Base-by-base conservation (phyloP, 2,329 filamentous ascomycete genomes). In the Fusarium nematophilum region DNA sequence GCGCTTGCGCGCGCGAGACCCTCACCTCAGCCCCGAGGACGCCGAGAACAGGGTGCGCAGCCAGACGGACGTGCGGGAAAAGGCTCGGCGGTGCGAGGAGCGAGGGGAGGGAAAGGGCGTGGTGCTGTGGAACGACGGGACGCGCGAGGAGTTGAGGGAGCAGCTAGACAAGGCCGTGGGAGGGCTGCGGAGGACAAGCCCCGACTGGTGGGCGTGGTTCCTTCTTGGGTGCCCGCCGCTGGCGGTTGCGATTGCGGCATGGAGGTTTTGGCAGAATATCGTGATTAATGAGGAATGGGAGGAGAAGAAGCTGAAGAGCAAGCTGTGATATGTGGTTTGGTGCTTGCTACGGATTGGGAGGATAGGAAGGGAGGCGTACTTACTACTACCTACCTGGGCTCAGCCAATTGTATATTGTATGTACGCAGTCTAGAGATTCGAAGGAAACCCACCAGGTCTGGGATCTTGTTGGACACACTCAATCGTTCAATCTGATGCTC, bases 121-220 rank as follows among this genome's bases (percentile, higher is more conserved):
- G 4, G 92, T 97, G 27, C 83, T 99, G 18, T 95, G 91, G 91
- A 99, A 99, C 77, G 94, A 98, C 76, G 86, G 86, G 3, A 86
- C 86, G 39, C 88, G 82, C 70, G 87, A 87, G 29, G 86, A 92
- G 59, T 74, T 99, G 70, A 83, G 85, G 75, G 75, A 71, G 44
- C 87, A 92, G 73, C 79, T 98, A 9, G 81, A 83, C 45, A 79
- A 78, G 55, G 90, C 88, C 7, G 86, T 98, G 78, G 71, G 68
- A 4, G 81, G 83, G 57, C 78, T 97, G 30, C 82, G 80, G 68
- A 79, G 70, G 38, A 76, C 78, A 14, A 95, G 90, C 73, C 91
- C 92, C 6, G 76, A 79, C 59, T 96, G 92, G 92, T 98, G 95
- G 94, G 86, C 86, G n/a, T 90, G 86, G 84, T 53, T 90, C 63